Evolutionary conservation across 495 filamentous ascomycete genomes (phyloP).

Genomic region (Pseudevernia furfuracea): DNA sequence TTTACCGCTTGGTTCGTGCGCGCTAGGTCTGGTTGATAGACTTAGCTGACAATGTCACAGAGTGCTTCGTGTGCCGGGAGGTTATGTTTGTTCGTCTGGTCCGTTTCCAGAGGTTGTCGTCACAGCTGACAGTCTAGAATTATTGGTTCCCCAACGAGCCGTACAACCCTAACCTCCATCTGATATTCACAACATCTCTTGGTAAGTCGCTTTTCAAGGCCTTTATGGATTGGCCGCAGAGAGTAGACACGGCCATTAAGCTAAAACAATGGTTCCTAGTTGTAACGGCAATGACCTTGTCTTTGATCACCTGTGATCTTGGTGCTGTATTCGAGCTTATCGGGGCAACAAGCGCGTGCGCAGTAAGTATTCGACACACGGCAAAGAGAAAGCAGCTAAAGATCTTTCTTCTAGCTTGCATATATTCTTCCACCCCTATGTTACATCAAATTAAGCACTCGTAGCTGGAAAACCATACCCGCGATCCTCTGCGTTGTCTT

Average conservation of each 20-base stretch:
- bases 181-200: constrained; percentile 66
- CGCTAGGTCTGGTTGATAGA: not conserved
- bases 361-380: constrained; percentile 28
- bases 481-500: constrained; percentile 65
- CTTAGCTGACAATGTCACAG: constrained; percentile 27
- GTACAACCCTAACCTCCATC: constrained; percentile 73
- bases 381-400: not conserved
- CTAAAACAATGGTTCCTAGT: constrained; percentile 45
- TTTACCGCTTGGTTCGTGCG: constrained; percentile 52
- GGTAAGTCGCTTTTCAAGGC: not conserved
- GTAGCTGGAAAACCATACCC: constrained; percentile 66
- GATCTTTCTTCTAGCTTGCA: constrained; percentile 45
- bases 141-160: constrained; percentile 82
- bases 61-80: constrained; percentile 94
- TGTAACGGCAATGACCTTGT: constrained; percentile 65
- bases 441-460: constrained; percentile 82
- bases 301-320: constrained; percentile 82
- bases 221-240: not conserved
- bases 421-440: constrained; percentile 94
- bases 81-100: constrained; percentile 57
- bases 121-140: constrained; percentile 34
- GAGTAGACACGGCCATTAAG: not conserved
- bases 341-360: constrained; percentile 87
- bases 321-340: constrained; percentile 93
- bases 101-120: not conserved